phyloP scores from a whole-genome alignment of 2,329 filamentous ascomycete genomes.

The Epichloe gansuensis region DNA sequence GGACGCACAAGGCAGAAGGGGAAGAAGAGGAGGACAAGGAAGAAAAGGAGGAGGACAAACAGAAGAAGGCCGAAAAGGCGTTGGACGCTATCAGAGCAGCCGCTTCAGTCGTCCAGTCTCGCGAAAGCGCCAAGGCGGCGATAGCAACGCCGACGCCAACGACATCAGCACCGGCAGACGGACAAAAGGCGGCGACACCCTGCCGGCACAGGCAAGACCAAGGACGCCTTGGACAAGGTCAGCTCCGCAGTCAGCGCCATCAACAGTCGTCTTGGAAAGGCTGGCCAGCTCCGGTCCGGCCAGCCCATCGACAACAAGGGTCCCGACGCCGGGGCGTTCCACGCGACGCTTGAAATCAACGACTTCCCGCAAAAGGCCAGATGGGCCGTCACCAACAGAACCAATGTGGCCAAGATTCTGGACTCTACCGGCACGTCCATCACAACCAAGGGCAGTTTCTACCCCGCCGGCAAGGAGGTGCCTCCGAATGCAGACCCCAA shows the following conservation, averaged over 20 bases:
- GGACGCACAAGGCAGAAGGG: constrained; percentile 79
- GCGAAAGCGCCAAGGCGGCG: constrained; percentile 33
- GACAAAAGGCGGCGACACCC: constrained; percentile 33
- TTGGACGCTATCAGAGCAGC: constrained; percentile 53
- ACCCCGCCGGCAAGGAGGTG: constrained; percentile 69
- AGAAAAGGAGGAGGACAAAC: constrained; percentile 63
- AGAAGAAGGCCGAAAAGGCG: constrained; percentile 58
- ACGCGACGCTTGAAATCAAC: constrained; percentile 96
- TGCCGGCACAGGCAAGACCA: constrained; percentile 44
- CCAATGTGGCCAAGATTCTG: constrained; percentile 95
- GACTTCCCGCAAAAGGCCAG: constrained; percentile 97
- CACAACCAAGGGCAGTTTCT: constrained; percentile 92
- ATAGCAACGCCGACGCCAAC: constrained; percentile 8
- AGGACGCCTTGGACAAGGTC: constrained; percentile 72
- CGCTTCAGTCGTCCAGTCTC: constrained; percentile 42
- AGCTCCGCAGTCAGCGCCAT: constrained; percentile 85
- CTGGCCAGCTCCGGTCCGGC: constrained; percentile 78
- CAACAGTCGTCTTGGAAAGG: constrained; percentile 78
- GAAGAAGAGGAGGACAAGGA: constrained; percentile 75
- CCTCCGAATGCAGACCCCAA: constrained; percentile 70
- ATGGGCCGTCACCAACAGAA: constrained; percentile 97
- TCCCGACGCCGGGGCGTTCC: constrained; percentile 90
- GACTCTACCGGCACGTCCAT: constrained; percentile 92
- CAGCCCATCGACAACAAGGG: constrained; percentile 98
- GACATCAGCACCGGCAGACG: constrained; percentile 21